A percentile compares a stretch with the other conserved stretches of the same genome.
Conservation (phyloP, 306 rosid genomes). For the Rosa lucieae region DNA sequence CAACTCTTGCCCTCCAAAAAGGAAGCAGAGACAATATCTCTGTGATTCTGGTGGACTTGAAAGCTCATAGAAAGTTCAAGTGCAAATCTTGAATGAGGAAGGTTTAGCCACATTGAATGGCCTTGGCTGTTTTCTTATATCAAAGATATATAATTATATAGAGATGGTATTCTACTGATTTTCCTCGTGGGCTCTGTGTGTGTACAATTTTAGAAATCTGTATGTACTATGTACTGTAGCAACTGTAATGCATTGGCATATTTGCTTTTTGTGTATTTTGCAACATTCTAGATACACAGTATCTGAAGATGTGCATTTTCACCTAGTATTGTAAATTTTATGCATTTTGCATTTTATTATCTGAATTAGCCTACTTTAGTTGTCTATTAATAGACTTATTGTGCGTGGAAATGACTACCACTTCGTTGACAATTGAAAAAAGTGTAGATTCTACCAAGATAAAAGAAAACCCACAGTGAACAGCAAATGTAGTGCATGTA, state of each 20-base stretch:
- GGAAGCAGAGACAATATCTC: conserved; percentile 60
- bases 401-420: neutral
- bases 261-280: neutral
- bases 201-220: conserved; percentile 30
- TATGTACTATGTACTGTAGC: conserved; percentile 16
- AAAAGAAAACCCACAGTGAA: neutral
- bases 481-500: neutral
- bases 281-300: neutral
- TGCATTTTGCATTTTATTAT: neutral
- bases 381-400: neutral
- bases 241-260: conserved; percentile 18
- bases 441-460: neutral
- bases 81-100: conserved; percentile 29
- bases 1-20: conserved; percentile 54
- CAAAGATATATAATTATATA: conserved; percentile 11
- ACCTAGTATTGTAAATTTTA: neutral
- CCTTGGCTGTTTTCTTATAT: neutral
- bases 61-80: conserved; percentile 50
- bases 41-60: conserved; percentile 49
- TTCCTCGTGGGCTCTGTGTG: conserved; percentile 27
- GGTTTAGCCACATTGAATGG: neutral
- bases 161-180: conserved; percentile 22
- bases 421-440: neutral
- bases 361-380: neutral
- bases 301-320: neutral